Evolutionary conservation across 257 asterid species (phyloP).

Genomic region (Leptodermis oblonga): DNA sequence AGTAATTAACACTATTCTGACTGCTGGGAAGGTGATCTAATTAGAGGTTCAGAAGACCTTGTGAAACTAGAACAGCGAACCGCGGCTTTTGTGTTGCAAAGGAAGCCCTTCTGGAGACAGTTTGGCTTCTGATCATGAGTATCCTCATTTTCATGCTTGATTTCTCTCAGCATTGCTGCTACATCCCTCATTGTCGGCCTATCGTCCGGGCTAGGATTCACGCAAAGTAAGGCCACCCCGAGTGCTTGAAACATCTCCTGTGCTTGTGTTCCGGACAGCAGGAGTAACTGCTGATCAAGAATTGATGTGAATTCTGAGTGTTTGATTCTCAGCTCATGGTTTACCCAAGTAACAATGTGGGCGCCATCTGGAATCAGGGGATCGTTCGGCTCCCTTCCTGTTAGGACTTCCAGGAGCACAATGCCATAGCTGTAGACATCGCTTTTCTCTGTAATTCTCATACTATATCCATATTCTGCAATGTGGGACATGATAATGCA

Average conservation of each 20-base stretch:
- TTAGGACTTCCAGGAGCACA: slow-evolving; percentile 68
- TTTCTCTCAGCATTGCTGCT: slow-evolving; percentile 60
- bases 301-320: slow-evolving; percentile 50
- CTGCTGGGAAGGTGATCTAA: slow-evolving; percentile 42
- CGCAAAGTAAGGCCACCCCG: slow-evolving; percentile 69
- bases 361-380: slow-evolving; percentile 55
- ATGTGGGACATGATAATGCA: background rate
- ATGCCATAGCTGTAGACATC: slow-evolving; percentile 70
- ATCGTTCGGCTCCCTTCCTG: slow-evolving; percentile 75
- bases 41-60: slow-evolving; percentile 51
- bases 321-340: slow-evolving; percentile 42
- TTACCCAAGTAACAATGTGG: slow-evolving; percentile 57
- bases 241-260: slow-evolving; percentile 76
- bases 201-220: slow-evolving; percentile 48
- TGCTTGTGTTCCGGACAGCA: slow-evolving; percentile 50
- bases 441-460: slow-evolving; percentile 67
- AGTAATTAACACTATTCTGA: slow-evolving; percentile 24
- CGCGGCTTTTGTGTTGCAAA: slow-evolving; percentile 34
- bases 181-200: slow-evolving; percentile 80
- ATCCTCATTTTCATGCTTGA: slow-evolving; percentile 51
- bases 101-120: slow-evolving; percentile 19
- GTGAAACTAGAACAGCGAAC: slow-evolving; percentile 61
- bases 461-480: slow-evolving; percentile 78
- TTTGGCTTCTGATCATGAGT: slow-evolving; percentile 26
- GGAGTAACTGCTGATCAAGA: slow-evolving; percentile 54